Evolutionary conservation across 192 early-diverging fungal species (phyloP).

Genomic region (Coemansia guatemalensis): DNA sequence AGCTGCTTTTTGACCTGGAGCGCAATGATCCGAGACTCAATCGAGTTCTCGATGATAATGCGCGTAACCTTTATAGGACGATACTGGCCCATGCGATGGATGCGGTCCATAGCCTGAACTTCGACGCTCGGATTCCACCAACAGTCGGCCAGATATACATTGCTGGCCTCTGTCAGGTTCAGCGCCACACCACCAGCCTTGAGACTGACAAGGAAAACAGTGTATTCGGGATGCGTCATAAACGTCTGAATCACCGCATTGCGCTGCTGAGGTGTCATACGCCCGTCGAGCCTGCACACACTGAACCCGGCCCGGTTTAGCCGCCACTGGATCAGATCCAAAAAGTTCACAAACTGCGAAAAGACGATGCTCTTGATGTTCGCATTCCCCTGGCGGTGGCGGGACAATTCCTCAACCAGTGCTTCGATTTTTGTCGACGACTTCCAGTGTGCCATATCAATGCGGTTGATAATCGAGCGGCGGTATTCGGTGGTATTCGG

Average conservation of each 20-base stretch:
- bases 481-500: slow-evolving; percentile 55
- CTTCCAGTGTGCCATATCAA: slow-evolving; percentile 84
- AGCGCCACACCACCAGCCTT: slow-evolving; percentile 93
- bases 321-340: slow-evolving; percentile 90
- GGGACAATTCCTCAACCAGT: slow-evolving; percentile 82
- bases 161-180: slow-evolving; percentile 87
- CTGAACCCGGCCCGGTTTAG: slow-evolving; percentile 84
- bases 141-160: slow-evolving; percentile 70
- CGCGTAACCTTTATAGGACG: slow-evolving; percentile 87
- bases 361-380: slow-evolving; percentile 82
- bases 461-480: slow-evolving; percentile 85
- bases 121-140: slow-evolving; percentile 71
- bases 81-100: slow-evolving; percentile 89
- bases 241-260: slow-evolving; percentile 72
- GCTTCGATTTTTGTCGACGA: slow-evolving; percentile 95
- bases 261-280: slow-evolving; percentile 80
- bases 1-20: slow-evolving; percentile 94
- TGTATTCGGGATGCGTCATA: slow-evolving; percentile 75
- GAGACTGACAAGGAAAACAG: slow-evolving; percentile 85
- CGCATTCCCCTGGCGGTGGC: slow-evolving; percentile 65
- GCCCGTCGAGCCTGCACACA: slow-evolving; percentile 72
- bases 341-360: slow-evolving; percentile 86
- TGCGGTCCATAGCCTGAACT: slow-evolving; percentile 90
- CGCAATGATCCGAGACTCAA: slow-evolving; percentile 87
- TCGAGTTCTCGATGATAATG: slow-evolving; percentile 90